Percentiles rank a stretch among this genome's conserved stretches.
phyloP scores from a whole-genome alignment of 345 rosid genomes.

The Salix viminalis region DNA sequence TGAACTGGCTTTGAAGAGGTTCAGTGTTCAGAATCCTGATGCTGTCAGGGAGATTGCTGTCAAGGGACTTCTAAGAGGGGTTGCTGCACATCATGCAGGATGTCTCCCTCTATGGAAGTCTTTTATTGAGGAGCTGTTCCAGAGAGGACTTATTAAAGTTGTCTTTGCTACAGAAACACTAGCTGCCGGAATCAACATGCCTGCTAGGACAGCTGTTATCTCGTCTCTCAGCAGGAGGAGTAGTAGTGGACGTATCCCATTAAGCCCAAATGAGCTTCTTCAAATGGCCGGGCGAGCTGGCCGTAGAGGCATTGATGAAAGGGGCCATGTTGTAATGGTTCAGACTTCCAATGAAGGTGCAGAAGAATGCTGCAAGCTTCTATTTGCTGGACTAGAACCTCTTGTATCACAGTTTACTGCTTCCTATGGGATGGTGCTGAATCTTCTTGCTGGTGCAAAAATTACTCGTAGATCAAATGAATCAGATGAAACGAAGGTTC shows the following conservation, averaged over 20 bases:
- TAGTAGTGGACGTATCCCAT: slow-evolving; percentile 58
- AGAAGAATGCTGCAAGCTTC: slow-evolving; percentile 83
- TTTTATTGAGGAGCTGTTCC: slow-evolving; percentile 85
- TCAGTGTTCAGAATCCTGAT: slow-evolving; percentile 78
- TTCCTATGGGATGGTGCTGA: slow-evolving; percentile 96
- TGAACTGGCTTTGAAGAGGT: slow-evolving; percentile 79
- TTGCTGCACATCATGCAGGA: slow-evolving; percentile 98
- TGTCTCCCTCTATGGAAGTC: slow-evolving; percentile 96
- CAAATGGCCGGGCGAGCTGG: slow-evolving; percentile 99
- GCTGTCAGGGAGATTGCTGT: slow-evolving; percentile 83
- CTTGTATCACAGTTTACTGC: slow-evolving; percentile 94
- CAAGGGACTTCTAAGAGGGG: slow-evolving; percentile 76
- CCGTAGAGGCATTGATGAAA: slow-evolving; percentile 85
- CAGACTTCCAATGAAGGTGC: slow-evolving; percentile 89
- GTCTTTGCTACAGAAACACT: slow-evolving; percentile 97
- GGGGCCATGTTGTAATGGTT: slow-evolving; percentile 76
- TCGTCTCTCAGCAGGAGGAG: slow-evolving; percentile 78
- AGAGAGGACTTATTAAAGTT: slow-evolving; percentile 83
- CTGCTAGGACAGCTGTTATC: slow-evolving; percentile 88
- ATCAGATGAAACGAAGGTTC: slow-evolving; percentile 42
- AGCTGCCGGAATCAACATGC: slow-evolving; percentile 98
- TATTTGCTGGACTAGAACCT: slow-evolving; percentile 83
- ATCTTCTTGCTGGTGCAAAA: slow-evolving; percentile 79
- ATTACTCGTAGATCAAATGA: slow-evolving; percentile 56
- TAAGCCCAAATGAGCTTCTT: slow-evolving; percentile 80